A percentile compares a stretch with the other conserved stretches of the same genome.
phyloP scores from a whole-genome alignment of 495 filamentous ascomycete genomes.

The Tuber indicum region DNA sequence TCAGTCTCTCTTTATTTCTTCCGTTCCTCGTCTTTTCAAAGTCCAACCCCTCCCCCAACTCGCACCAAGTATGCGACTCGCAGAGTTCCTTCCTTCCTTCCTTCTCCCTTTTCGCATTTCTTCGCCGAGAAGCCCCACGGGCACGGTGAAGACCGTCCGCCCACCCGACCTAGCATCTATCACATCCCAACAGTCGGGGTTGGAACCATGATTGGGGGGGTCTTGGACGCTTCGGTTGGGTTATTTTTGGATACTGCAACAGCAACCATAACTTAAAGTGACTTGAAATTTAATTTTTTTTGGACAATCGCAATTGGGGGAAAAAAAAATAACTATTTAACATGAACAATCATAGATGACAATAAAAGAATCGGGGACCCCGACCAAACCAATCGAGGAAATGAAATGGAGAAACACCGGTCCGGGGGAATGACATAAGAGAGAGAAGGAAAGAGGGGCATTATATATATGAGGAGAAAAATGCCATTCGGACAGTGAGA shows the following conservation, averaged over 20 bases:
- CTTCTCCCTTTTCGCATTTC: neutral
- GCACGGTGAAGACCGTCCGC: neutral
- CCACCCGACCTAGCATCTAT: neutral
- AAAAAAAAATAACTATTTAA: neutral
- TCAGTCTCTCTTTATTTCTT: neutral
- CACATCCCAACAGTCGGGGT: neutral
- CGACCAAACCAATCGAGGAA: slow-evolving; percentile 18
- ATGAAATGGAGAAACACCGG: neutral
- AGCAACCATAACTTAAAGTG: neutral
- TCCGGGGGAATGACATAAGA: slow-evolving; percentile 22
- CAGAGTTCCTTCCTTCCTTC: neutral
- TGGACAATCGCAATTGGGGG: neutral
- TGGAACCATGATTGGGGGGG: neutral
- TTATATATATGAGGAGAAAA: slow-evolving; percentile 22
- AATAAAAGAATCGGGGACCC: slow-evolving; percentile 14
- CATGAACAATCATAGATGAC: neutral
- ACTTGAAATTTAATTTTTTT: neutral
- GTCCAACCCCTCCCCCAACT: neutral
- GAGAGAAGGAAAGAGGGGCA: slow-evolving; percentile 6
- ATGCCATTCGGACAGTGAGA: neutral
- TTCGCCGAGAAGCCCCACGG: neutral
- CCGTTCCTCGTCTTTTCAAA: neutral
- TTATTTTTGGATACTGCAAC: neutral
- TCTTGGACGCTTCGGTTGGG: neutral
- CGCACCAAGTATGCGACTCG: neutral